Base-by-base conservation (phyloP, 208 protist species). In the Leishmania turanica region DNA sequence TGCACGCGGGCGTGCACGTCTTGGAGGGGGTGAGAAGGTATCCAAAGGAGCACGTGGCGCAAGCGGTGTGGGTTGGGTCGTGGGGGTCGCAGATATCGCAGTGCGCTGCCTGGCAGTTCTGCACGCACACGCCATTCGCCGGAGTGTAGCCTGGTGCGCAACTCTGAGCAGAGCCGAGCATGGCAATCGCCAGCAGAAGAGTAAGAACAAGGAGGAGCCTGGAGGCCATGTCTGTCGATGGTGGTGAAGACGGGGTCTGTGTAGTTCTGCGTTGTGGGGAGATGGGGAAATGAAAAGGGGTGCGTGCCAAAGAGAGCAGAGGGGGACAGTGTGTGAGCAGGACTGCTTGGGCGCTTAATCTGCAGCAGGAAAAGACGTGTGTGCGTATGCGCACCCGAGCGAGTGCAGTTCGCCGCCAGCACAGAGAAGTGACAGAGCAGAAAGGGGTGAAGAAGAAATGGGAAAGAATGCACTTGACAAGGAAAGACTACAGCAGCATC, bases 1-100 rank as follows among this genome's bases (percentile, higher is more conserved):
- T 15, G 56, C 75, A 78, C 8, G 19, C 24, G 34, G 74, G 53
- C 75, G 15, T 34, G 56, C 75, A 78, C 2, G 37, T 11, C 42
- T 53, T 66, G 56, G 2, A 27, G 8, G 6, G 1, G 21, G 2
- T 47, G 21, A 66, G 27, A 15, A 19, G 5, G 75, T 49, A 78
- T 40, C 75, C 75, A 3, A 40, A 17, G 24, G 19, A 37, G 58
- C 75, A 78, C 15, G 40, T 68, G 3, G 19, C 9, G 24, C 75
- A 78, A 1, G 7, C 3, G 7, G 53, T 68, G 60, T 66, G 54
- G 3, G 56, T 78, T n/a, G 19, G 0, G 58, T 77, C 74, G 24
- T 13, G 19, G 40, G 74, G 74, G 27, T 60, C 51, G 37, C 74
- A 77, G 37, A 77, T 62, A 42, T 60, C 74, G 58, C 74, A 77